Percentiles rank a stretch among this genome's conserved stretches.
Conservation (phyloP, 805 yeast genomes). For the Suhomyces faveliae region DNA sequence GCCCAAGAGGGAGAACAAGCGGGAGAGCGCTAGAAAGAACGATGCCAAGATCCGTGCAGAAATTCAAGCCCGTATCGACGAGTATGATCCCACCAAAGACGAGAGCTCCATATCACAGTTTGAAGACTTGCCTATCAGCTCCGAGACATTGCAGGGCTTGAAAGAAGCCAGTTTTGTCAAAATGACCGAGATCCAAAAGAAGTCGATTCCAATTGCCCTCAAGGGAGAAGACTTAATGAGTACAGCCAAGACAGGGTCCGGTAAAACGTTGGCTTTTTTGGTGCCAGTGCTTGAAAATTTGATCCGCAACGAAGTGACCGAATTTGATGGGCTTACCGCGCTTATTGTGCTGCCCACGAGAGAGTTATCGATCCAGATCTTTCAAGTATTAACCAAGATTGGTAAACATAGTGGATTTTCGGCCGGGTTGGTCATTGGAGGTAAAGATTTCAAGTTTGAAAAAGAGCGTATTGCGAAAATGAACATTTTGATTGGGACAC, state of each 20-base stretch:
- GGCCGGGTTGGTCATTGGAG: slow-evolving; percentile 92
- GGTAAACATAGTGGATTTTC: slow-evolving; percentile 75
- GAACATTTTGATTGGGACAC: slow-evolving; percentile 86
- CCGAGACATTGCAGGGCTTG: slow-evolving; percentile 65
- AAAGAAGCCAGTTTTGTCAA: slow-evolving; percentile 73
- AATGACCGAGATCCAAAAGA: slow-evolving; percentile 83
- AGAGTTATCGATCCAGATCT: slow-evolving; percentile 87
- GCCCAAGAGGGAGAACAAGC: slow-evolving; percentile 11
- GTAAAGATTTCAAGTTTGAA: slow-evolving; percentile 82
- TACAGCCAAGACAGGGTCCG: slow-evolving; percentile 89
- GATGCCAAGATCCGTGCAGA: slow-evolving; percentile 37
- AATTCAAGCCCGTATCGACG: slow-evolving; percentile 52
- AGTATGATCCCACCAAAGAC: slow-evolving; percentile 45
- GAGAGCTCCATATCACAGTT: slow-evolving; percentile 46
- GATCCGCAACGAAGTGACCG: slow-evolving; percentile 71
- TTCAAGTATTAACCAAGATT: slow-evolving; percentile 79
- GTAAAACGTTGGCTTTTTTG: slow-evolving; percentile 84
- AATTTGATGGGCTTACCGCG: slow-evolving; percentile 85
- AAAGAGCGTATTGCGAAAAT: slow-evolving; percentile 74
- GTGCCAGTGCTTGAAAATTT: slow-evolving; percentile 76
- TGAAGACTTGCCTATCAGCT: slow-evolving; percentile 74
- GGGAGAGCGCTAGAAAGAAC: slow-evolving; percentile 18
- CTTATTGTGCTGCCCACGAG: slow-evolving; percentile 88
- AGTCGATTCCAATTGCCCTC: slow-evolving; percentile 71
- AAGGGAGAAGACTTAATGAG: slow-evolving; percentile 80